Evolutionary conservation across 805 yeast genomes (phyloP).

Genomic region (Yamadazyma sp.): DNA sequence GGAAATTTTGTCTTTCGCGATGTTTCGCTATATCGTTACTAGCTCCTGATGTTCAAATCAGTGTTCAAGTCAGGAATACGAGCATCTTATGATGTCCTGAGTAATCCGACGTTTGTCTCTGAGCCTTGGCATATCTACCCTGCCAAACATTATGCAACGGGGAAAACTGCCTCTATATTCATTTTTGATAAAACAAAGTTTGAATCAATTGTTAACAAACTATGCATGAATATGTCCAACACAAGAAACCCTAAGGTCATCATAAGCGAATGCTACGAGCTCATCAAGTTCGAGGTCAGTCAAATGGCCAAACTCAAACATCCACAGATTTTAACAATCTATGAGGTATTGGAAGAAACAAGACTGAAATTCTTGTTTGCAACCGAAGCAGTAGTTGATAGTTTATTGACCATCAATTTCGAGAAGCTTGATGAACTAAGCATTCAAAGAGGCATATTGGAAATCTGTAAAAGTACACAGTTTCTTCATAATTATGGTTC

Average conservation of each 20-base stretch:
- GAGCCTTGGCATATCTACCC: constrained; percentile 87
- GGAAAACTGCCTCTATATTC: constrained; percentile 74
- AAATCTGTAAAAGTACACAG: constrained; percentile 72
- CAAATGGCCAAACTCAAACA: constrained; percentile 82
- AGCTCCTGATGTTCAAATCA: constrained; percentile 47
- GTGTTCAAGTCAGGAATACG: constrained; percentile 61
- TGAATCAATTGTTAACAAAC: constrained; percentile 50
- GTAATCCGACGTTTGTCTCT: constrained; percentile 66
- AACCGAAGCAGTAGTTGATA: constrained; percentile 70
- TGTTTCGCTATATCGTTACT: not conserved
- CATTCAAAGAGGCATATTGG: constrained; percentile 80
- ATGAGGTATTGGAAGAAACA: constrained; percentile 90
- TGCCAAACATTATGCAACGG: constrained; percentile 68
- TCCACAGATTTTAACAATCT: constrained; percentile 78
- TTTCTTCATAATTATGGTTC: constrained; percentile 79
- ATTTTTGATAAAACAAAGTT: constrained; percentile 79
- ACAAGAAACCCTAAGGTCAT: constrained; percentile 49
- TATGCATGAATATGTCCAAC: constrained; percentile 29
- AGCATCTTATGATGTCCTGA: constrained; percentile 65
- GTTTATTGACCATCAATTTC: constrained; percentile 41
- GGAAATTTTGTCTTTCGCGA: constrained; percentile 2
- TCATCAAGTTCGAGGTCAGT: constrained; percentile 64
- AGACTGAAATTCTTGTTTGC: constrained; percentile 77
- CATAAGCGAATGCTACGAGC: constrained; percentile 62
- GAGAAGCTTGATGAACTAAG: constrained; percentile 62